A percentile compares a stretch with the other conserved stretches of the same genome.
These are phyloP conservation scores for Linum usitatissimum DNA, from an alignment of 345 rosid genomes.

Conservation along the genomic window DNA sequence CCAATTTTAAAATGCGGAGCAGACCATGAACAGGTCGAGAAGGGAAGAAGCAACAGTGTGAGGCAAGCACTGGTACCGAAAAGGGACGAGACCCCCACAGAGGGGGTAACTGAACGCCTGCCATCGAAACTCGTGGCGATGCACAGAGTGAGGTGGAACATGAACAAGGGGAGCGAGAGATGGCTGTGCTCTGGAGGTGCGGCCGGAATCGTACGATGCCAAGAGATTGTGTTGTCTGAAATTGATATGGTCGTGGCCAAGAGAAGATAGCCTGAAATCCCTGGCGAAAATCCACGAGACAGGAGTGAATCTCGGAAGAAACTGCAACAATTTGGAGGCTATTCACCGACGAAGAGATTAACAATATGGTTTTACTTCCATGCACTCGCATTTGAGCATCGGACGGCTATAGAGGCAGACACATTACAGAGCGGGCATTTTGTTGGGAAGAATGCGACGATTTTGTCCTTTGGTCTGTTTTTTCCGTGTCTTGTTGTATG, in stretches of 20 bases:
- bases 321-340: too few species aligned
- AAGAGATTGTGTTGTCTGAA: constrained; percentile 32
- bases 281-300: not conserved
- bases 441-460: too few species aligned
- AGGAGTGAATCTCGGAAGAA: too few species aligned
- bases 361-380: too few species aligned
- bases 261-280: not conserved
- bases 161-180: constrained; percentile 80
- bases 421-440: too few species aligned
- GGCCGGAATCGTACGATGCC: constrained; percentile 72
- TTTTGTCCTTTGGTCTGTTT: too few species aligned
- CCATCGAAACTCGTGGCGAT: constrained; percentile 58
- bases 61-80: not conserved
- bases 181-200: constrained; percentile 90
- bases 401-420: too few species aligned
- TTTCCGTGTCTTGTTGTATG: too few species aligned
- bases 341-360: too few species aligned
- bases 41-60: constrained; percentile 15
- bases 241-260: constrained; percentile 8
- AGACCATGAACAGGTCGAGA: constrained; percentile 13
- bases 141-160: constrained; percentile 73
- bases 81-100: constrained; percentile 16
- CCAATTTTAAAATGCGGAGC: constrained; percentile 18
- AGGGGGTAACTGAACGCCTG: constrained; percentile 20
- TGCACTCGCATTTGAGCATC: too few species aligned